Percentiles rank a stretch among this genome's conserved stretches.
These are phyloP conservation scores for Trypethelium eluteriae DNA, from an alignment of 495 filamentous ascomycete genomes.

Conservation along the genomic window DNA sequence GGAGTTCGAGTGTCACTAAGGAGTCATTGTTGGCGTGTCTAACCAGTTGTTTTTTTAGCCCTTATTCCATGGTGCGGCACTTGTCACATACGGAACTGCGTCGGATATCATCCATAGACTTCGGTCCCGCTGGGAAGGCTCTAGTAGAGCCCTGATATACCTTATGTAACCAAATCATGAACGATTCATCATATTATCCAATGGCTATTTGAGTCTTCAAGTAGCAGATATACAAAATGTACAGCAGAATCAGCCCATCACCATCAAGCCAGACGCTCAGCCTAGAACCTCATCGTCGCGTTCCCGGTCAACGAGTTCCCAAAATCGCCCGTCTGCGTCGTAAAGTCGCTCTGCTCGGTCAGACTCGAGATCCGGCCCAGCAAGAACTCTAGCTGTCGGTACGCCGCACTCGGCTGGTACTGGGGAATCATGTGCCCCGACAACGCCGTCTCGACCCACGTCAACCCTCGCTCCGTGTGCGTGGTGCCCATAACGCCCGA, in stretches of 20 bases:
- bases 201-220: background rate
- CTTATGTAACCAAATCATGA: background rate
- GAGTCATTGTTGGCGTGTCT: background rate
- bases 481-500: conserved; percentile 32
- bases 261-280: background rate
- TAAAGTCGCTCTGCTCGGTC: conserved; percentile 26
- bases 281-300: conserved; percentile 9
- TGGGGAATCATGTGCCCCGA: conserved; percentile 34
- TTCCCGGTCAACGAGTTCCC: conserved; percentile 21
- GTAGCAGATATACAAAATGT: background rate
- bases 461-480: conserved; percentile 35
- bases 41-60: background rate
- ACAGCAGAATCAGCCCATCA: background rate
- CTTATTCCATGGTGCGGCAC: background rate
- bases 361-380: conserved; percentile 33
- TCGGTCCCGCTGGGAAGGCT: background rate
- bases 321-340: conserved; percentile 24
- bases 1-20: background rate
- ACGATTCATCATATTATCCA: background rate
- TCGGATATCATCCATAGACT: background rate
- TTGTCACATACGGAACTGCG: too few relatives aligned
- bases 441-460: conserved; percentile 30
- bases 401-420: conserved; percentile 38
- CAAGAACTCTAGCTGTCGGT: conserved; percentile 53
- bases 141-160: background rate